Base-by-base conservation (phyloP, 208 protist genomes). In the Leishmania braziliensis region DNA sequence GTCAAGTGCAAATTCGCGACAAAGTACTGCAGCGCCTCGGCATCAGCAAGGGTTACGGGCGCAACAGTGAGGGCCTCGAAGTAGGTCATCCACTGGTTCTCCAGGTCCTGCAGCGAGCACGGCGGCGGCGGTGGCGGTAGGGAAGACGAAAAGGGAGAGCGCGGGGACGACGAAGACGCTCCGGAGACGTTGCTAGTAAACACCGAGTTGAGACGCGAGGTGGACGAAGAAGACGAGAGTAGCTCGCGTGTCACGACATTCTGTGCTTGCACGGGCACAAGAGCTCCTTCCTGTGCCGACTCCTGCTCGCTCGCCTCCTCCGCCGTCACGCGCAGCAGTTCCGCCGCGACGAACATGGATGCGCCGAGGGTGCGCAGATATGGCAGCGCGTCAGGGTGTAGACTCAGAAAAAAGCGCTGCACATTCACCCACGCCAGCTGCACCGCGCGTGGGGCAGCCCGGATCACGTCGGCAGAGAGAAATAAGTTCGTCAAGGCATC, bases 391-490 rank as follows among this genome's bases (percentile, higher is more conserved):
- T 87, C 84, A 23, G 63, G 69, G 54, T 83, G 76, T 8, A 69
- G 62, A 23, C 65, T 75, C 60, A 88, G 83, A 53, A 89, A 84
- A 48, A 80, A 79, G 75, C 79, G 81, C 80, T 96, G 93, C 43
- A 79, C 80, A 46, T 87, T 85, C 54, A 94, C 86, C 69, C 89
- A 88, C 23, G 88, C 60, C 69, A 94, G 65, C 75, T 93, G 93
- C 71, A 91, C 92, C 63, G 69, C 77, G 12, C 79, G 84, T 29
- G 86, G 70, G 36, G 86, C 92, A 16, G 90, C 78, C 56, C 88
- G 93, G 14, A 98, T 88, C 1, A 96, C 76, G 69, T 93, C 90
- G 14, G 86, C 75, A 26, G 87, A 94, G n/a, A 98, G 81, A 85
- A 98, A 98, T 26, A 96, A 83, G 36, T 89, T 80, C 3, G 79